These are phyloP conservation scores for Trichoderma lentiforme DNA, from an alignment of 2,329 filamentous ascomycete species.

Conservation along the genomic window DNA sequence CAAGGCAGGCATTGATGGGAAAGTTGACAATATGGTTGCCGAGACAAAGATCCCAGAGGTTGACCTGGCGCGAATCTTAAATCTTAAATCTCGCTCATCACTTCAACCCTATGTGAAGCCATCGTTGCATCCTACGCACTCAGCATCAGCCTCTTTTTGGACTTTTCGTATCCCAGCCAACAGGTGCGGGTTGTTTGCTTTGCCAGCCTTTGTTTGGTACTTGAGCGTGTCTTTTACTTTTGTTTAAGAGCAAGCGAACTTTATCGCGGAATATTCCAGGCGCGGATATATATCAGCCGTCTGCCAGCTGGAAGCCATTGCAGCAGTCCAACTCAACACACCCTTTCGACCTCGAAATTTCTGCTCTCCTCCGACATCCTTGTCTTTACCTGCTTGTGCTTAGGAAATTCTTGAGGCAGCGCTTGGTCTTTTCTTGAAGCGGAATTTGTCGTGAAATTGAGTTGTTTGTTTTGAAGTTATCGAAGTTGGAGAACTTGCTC, in stretches of 20 bases:
- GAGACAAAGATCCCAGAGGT: not conserved
- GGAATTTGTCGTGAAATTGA: not conserved
- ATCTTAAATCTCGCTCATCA: not conserved
- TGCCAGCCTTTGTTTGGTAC: not conserved
- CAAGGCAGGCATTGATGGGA: not conserved
- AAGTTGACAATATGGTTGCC: not conserved
- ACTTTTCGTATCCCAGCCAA: slow-evolving; percentile 21
- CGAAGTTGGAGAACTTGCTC: not conserved
- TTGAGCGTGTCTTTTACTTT: slow-evolving; percentile 8
- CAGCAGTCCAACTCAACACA: not conserved
- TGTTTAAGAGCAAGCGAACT: not conserved
- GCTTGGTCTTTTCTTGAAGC: not conserved
- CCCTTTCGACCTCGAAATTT: not conserved
- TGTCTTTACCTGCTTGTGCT: not conserved
- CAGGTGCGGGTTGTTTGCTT: not conserved
- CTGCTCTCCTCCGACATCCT: not conserved
- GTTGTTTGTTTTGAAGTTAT: not conserved
- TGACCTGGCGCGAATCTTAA: not conserved
- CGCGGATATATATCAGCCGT: not conserved
- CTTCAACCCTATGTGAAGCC: not conserved
- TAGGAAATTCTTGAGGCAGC: not conserved
- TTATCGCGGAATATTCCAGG: not conserved
- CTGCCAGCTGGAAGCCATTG: not conserved
- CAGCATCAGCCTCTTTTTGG: slow-evolving; percentile 20
- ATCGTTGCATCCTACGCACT: not conserved